Conservation (phyloP, 2,329 filamentous ascomycete species). For the Zasmidium angulare region DNA sequence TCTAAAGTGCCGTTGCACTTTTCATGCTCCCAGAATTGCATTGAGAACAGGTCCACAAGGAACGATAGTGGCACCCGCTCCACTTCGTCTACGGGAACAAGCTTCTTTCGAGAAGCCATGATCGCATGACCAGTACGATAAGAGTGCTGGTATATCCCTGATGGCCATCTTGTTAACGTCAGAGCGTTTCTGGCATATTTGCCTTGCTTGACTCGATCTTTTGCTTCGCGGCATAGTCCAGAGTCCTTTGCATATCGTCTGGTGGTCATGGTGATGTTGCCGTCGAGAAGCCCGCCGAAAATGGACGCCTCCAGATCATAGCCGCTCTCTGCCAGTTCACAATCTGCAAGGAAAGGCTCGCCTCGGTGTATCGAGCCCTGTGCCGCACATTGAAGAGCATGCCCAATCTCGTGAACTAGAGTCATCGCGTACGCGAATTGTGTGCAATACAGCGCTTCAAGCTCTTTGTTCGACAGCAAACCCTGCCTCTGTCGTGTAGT, state of each 20-base stretch:
- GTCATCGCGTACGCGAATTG: not conserved
- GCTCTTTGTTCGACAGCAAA: not conserved
- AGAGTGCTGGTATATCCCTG: not conserved
- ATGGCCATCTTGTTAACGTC: not conserved
- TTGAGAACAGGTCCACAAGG: not conserved
- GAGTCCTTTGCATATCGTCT: not conserved
- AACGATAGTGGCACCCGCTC: not conserved
- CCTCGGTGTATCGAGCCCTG: not conserved
- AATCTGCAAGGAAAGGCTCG: not conserved
- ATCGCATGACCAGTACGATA: not conserved
- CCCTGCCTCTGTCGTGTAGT: not conserved
- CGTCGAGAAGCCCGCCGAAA: slow-evolving; percentile 2
- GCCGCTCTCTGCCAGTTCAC: slow-evolving; percentile 1
- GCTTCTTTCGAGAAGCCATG: not conserved
- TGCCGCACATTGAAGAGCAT: slow-evolving; percentile 1
- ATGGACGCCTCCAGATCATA: slow-evolving; percentile 4
- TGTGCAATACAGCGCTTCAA: not conserved
- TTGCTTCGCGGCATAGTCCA: not conserved
- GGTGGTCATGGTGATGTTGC: not conserved
- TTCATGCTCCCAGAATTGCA: not conserved
- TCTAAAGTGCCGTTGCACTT: not conserved
- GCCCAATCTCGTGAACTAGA: slow-evolving; percentile 7
- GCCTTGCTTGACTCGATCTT: not conserved
- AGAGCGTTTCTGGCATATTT: not conserved
- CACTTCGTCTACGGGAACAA: not conserved